Base-by-base conservation (phyloP, 1,139 yeast genomes). In the Geotrichum histeridarum region DNA sequence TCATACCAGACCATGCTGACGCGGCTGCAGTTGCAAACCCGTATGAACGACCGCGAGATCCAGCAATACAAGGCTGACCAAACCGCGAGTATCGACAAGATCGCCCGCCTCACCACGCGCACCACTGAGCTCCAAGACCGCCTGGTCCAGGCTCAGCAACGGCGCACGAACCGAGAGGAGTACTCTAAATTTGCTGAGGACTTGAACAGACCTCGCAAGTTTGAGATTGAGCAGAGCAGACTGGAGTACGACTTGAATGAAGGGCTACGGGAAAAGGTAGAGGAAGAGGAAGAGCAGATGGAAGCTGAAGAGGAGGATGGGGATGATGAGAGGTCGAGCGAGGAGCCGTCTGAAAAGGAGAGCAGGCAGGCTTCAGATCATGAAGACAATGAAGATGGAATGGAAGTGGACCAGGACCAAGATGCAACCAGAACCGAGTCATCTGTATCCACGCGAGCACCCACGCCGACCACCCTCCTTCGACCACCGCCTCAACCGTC, bases 141-240 rank as follows among this genome's bases (percentile, higher is more conserved):
- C 39, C 59, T 67, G 43, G 54, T 54, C 7, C 56, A 55, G 18
- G 69, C 69, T 7, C 66, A 61, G 42, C 50, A 46, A 31, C 54
- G 58, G 11, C 62, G 68, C 15, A 53, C 57, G 7, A 66, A 68
- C 47, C 57, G 62, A 32, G 65, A 65, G 47, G 66, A 67, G 37
- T 64, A 65, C 55, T 63, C 63, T 49, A 54, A 56, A 22, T 59
- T 69, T 42, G 62, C 65, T 9, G 65, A 63, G 38, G 61, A 58
- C 9, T 62, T 62, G 63, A 59, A 59, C 15, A 57, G 59, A 18
- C 60, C 65, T 6, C 63, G 64, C 49, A 61, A 62, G 46, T 64
- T 66, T 18, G 51, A 50, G 11, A 54, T 61, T 1, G 39, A 50
- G 3, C 22, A 33, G 53, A 17, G 17, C 14, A 30, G 30, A 22